A percentile compares a stretch with the other conserved stretches of the same genome.
These are phyloP conservation scores for Panaeolus papilionaceus DNA, from an alignment of 768 basidiomycete genomes.

Conservation along the genomic window DNA sequence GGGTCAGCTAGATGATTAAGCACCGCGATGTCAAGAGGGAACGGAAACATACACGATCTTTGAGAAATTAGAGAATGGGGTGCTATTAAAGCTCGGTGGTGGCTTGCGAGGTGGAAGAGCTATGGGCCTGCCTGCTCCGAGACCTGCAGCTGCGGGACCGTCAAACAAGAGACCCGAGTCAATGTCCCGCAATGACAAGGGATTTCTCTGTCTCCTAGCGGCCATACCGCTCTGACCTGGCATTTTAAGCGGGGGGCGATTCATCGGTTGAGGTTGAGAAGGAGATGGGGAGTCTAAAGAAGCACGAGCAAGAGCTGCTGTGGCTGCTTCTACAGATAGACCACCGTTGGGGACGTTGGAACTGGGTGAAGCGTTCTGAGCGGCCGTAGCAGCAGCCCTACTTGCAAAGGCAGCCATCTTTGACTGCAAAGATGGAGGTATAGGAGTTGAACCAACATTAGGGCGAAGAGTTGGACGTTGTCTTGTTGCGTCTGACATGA, in stretches of 20 bases:
- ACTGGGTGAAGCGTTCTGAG: constrained; percentile 21
- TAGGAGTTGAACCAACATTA: constrained; percentile 57
- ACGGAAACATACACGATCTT: constrained; percentile 83
- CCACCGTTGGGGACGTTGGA: constrained; percentile 23
- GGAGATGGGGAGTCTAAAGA: constrained; percentile 12
- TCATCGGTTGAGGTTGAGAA: constrained; percentile 13
- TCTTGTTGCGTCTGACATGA: constrained; percentile 32
- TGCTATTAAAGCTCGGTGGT: constrained; percentile 54
- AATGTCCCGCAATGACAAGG: constrained; percentile 70
- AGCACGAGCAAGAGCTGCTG: constrained; percentile 30
- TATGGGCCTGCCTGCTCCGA: constrained; percentile 69
- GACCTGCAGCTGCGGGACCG: constrained; percentile 67
- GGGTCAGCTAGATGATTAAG: constrained; percentile 10
- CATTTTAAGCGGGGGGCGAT: constrained; percentile 10
- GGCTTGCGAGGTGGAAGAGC: constrained; percentile 46
- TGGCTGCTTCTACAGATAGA: constrained; percentile 21
- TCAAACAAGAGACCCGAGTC: constrained; percentile 48
- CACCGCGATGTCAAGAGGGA: constrained; percentile 16
- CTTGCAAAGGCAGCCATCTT: constrained; percentile 86
- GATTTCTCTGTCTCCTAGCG: constrained; percentile 56
- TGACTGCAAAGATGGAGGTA: constrained; percentile 89
- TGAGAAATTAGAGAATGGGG: constrained; percentile 91
- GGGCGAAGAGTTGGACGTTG: constrained; percentile 44
- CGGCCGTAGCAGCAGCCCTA: constrained; percentile 32
- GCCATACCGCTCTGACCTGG: constrained; percentile 35